Evolutionary conservation across 1,139 yeast genomes (phyloP).

Genomic region (Nadsonia commutata): DNA sequence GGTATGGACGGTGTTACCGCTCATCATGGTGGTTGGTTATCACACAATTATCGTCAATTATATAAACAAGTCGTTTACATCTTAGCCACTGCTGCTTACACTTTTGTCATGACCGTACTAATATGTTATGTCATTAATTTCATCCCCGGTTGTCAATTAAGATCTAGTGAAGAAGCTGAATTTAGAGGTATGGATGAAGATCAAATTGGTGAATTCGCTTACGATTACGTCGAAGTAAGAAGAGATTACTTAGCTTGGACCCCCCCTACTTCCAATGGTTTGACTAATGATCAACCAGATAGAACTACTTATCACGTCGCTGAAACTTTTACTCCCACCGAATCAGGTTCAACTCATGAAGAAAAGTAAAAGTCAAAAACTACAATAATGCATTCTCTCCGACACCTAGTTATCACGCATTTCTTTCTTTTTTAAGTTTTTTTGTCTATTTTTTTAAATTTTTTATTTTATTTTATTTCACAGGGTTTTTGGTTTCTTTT

Average conservation of each 20-base stretch:
- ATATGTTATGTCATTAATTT: conserved; percentile 60
- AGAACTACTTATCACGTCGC: background rate
- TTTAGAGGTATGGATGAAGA: conserved; percentile 88
- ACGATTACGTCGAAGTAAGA: conserved; percentile 92
- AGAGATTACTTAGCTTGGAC: conserved; percentile 75
- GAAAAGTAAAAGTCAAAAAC: background rate
- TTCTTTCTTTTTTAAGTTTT: no score
- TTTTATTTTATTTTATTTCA: background rate
- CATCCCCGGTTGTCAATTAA: conserved; percentile 70
- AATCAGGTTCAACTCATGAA: background rate
- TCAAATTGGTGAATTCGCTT: conserved; percentile 96
- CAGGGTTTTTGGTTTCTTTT: background rate
- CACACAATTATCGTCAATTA: conserved; percentile 81
- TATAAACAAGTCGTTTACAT: conserved; percentile 81
- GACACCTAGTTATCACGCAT: no score
- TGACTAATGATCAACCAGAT: background rate
- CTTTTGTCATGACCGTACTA: conserved; percentile 62
- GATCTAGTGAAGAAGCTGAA: conserved; percentile 77
- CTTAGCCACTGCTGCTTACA: conserved; percentile 59
- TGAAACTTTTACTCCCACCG: background rate
- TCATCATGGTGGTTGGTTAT: conserved; percentile 85
- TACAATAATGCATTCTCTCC: no score
- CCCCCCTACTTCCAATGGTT: conserved; percentile 14
- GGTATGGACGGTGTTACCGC: conserved; percentile 70
- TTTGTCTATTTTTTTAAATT: background rate